These are phyloP conservation scores for Isoetes taiwanensis DNA, from an alignment of 75 land plant genomes.

Conservation along the genomic window DNA sequence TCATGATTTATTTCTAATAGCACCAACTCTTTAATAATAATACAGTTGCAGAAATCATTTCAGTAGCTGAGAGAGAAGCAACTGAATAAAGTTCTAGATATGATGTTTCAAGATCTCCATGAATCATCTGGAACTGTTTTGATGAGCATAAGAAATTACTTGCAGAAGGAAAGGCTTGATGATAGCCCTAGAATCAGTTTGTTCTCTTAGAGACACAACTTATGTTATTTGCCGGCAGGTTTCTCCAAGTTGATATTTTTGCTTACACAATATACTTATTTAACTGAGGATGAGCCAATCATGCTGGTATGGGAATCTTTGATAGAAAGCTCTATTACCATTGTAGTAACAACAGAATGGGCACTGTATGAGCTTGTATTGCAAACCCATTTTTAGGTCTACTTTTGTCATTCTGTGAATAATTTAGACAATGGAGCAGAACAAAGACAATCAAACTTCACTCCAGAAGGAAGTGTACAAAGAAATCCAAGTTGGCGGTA, in stretches of 20 bases:
- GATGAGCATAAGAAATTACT: slow-evolving; percentile 38
- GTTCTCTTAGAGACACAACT: neutral
- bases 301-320: slow-evolving; percentile 74
- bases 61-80: slow-evolving; percentile 31
- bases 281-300: slow-evolving; percentile 44
- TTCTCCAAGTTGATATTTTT: slow-evolving; percentile 34
- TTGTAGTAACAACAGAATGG: slow-evolving; percentile 75
- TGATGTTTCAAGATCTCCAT: slow-evolving; percentile 23
- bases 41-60: slow-evolving; percentile 30
- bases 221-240: slow-evolving; percentile 14
- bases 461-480: slow-evolving; percentile 47
- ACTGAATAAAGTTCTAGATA: slow-evolving; percentile 23
- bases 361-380: slow-evolving; percentile 76
- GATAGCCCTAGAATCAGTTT: neutral
- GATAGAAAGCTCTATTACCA: slow-evolving; percentile 75
- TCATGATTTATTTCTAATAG: slow-evolving; percentile 1
- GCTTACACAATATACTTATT: slow-evolving; percentile 33
- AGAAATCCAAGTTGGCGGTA: slow-evolving; percentile 49
- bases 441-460: too few relatives aligned
- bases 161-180: slow-evolving; percentile 33
- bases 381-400: too few relatives aligned
- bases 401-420: too few relatives aligned
- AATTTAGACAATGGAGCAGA: too few relatives aligned
- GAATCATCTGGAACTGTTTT: slow-evolving; percentile 12
- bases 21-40: neutral